Conservation (phyloP, 306 rosid species). For the Trichosanthes truncata region DNA sequence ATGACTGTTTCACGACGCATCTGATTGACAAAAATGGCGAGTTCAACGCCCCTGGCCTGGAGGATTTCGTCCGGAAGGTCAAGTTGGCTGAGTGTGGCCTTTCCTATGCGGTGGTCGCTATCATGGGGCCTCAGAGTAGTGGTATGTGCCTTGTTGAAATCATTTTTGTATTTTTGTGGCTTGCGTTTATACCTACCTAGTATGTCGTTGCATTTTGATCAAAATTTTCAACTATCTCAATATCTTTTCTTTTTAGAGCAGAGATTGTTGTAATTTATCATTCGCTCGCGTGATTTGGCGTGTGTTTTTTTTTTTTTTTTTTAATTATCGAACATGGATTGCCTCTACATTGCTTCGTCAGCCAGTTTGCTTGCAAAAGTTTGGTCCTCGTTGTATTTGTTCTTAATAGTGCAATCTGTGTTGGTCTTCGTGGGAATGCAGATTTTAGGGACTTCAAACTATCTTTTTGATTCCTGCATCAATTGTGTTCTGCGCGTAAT, state of each 20-base stretch:
- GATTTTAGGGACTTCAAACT: not conserved
- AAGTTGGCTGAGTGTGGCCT: conserved; percentile 50
- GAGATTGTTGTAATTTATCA: not conserved
- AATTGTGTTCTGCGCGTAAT: not conserved
- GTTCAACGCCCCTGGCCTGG: conserved; percentile 63
- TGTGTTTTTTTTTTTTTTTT: too few species aligned
- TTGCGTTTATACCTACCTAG: not conserved
- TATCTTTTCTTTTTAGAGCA: not conserved
- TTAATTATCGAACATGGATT: not conserved
- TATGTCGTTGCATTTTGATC: not conserved
- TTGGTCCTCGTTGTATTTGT: not conserved
- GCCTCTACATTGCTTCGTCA: not conserved
- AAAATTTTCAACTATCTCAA: not conserved
- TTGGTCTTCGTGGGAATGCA: not conserved
- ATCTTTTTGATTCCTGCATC: not conserved
- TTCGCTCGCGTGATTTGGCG: not conserved
- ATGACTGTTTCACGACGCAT: conserved; percentile 50
- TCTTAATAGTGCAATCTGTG: not conserved
- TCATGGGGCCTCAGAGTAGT: conserved; percentile 97
- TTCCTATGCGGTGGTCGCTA: conserved; percentile 79
- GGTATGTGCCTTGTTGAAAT: conserved; percentile 27
- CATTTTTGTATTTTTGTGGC: not conserved
- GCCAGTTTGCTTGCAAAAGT: not conserved
- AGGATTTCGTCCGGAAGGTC: conserved; percentile 32
- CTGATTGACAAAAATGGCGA: conserved; percentile 61